Base-by-base conservation (phyloP, 257 asterid species). In the Jacaranda copaia region DNA sequence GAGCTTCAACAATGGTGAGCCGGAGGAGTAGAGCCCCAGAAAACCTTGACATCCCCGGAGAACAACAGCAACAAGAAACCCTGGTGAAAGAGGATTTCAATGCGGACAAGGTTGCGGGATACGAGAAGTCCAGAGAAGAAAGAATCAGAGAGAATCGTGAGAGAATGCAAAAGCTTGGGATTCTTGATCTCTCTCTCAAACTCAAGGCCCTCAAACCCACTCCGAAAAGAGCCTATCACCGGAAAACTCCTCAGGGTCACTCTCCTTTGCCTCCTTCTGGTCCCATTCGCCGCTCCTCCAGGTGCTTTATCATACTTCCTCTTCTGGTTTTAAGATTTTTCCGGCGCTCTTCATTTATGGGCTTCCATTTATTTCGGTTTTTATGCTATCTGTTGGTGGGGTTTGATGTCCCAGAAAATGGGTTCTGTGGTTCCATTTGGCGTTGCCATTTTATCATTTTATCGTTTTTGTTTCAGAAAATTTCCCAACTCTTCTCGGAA, bases 141-240 rank as follows among this genome's bases (percentile, higher is more conserved):
- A 85, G 98, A 73, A 93, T 95, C 75, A 85, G 78, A 73, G 91
- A 91, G 80, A 95, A 95, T 84, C 89, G 84, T 10, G 92, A 91
- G 76, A 88, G 98, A 52, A 89, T 95, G 99, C 85, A 93, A 69
- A 89, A 91, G 73, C 89, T 95, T 19, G 99, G 99, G 73, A 90
- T 93, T 74, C 25, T 83, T 38, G 90, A 89, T 73, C 84, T 95
- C 4, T 90, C 99, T 52, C 89, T 87, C 18, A 84, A 87, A 66
- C 83, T 95, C 79, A 88, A 82, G 72, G 74, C 94, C 46, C 16
- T 72, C 61, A 88, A 81, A 53, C 79, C 94, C 68, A 70, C 79
- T 53, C 76, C 84, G 0, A 83, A 39, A 43, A 59, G 85, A 18
- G 67, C 74, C 32, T 55, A 15, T 36, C 65, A 68, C 53, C 73